A percentile compares a stretch with the other conserved stretches of the same genome.
These are phyloP conservation scores for Rhizophagus clarus DNA, from an alignment of 192 early-diverging fungal species.

Conservation along the genomic window DNA sequence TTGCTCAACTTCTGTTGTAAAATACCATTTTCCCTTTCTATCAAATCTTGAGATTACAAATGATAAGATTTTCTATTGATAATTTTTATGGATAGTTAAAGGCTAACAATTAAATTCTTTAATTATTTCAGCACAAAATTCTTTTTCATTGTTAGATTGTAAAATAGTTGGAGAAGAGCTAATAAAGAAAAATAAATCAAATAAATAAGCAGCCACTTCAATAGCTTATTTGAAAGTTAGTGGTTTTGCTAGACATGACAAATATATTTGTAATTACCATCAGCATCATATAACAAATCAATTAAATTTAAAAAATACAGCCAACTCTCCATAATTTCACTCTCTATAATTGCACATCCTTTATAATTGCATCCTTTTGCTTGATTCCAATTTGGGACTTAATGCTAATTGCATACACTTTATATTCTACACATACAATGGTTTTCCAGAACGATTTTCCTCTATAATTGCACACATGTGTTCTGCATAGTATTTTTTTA, in stretches of 20 bases:
- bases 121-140: not conserved
- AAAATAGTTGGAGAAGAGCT: not conserved
- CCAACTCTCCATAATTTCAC: too few species aligned
- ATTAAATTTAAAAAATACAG: too few species aligned
- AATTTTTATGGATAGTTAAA: not conserved
- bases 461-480: too few species aligned
- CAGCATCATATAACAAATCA: not conserved
- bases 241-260: not conserved
- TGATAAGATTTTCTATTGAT: not conserved
- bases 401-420: too few species aligned
- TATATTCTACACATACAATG: too few species aligned
- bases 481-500: too few species aligned
- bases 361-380: too few species aligned
- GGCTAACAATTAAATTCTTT: not conserved
- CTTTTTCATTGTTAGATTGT: not conserved
- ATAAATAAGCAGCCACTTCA: not conserved
- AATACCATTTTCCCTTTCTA: not conserved
- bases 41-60: not conserved
- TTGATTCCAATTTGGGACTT: too few species aligned
- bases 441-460: too few species aligned
- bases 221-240: not conserved
- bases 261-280: constrained; percentile 3
- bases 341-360: too few species aligned
- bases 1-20: not conserved
- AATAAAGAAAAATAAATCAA: not conserved